Evolutionary conservation across 768 basidiomycete genomes (phyloP).

Genomic region (Tulasnella sp.): DNA sequence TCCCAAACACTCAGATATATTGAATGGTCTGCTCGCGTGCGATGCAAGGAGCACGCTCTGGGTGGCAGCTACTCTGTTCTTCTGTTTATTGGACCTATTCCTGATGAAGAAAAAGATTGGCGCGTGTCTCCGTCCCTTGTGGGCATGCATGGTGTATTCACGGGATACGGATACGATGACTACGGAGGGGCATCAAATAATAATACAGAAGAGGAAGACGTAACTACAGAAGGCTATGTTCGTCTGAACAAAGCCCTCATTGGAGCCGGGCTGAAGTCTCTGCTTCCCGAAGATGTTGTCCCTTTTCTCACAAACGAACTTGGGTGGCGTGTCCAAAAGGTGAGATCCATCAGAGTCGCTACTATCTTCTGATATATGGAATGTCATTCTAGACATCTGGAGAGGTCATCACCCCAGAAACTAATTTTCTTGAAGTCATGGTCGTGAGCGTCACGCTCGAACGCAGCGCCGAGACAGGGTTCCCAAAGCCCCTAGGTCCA

Average conservation of each 20-base stretch:
- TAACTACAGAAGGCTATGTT: conserved; percentile 2
- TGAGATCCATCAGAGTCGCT: background rate
- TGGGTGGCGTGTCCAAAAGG: background rate
- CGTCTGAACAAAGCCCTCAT: background rate
- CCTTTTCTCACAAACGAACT: background rate
- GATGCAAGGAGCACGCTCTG: conserved; percentile 8
- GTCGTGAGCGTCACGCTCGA: too few relatives aligned
- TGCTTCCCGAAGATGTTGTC: background rate
- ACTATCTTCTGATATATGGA: too few relatives aligned
- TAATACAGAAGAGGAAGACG: background rate
- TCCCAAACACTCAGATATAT: too few relatives aligned
- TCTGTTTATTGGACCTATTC: conserved; percentile 1
- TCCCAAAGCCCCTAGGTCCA: too few relatives aligned
- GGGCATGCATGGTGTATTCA: conserved; percentile 1
- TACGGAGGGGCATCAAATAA: too few relatives aligned
- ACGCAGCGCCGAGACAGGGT: too few relatives aligned
- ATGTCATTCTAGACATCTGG: too few relatives aligned
- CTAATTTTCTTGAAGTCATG: too few relatives aligned
- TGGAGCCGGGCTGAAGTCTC: too few relatives aligned
- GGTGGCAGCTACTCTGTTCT: conserved; percentile 2
- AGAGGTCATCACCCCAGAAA: too few relatives aligned
- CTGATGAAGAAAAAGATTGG: conserved; percentile 2
- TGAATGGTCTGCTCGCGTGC: conserved; percentile 5
- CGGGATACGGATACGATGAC: too few relatives aligned
- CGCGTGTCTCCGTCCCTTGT: background rate